Evolutionary conservation across 305 asterid species (phyloP).

Genomic region (Galium porrigens): DNA sequence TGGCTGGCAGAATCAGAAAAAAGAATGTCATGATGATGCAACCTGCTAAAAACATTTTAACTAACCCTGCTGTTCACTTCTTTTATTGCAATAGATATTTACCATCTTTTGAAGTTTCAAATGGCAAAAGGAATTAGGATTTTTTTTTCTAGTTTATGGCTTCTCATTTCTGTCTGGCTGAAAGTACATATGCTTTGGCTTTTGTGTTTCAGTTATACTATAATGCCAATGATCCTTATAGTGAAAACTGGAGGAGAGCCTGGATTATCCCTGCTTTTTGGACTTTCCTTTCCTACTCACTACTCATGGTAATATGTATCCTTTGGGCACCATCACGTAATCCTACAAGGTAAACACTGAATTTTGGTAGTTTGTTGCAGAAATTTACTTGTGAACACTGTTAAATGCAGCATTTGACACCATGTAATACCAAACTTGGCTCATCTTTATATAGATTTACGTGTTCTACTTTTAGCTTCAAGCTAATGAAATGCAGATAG

Average conservation of each 20-base stretch:
- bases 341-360: conserved; percentile 60
- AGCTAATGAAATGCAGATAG: not conserved
- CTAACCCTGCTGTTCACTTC: not conserved
- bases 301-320: conserved; percentile 64
- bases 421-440: conserved; percentile 10
- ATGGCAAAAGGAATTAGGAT: not conserved
- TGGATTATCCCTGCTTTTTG: conserved; percentile 95
- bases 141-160: not conserved
- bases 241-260: conserved; percentile 80
- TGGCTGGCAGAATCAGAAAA: not conserved
- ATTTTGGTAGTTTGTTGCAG: conserved; percentile 7
- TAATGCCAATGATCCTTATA: conserved; percentile 77
- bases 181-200: not conserved
- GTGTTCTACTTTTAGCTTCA: conserved; percentile 2
- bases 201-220: conserved; percentile 57
- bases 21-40: not conserved
- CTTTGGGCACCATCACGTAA: conserved; percentile 82
- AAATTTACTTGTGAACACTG: not conserved
- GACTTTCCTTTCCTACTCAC: conserved; percentile 60
- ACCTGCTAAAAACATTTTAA: not conserved
- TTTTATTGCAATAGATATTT: not conserved
- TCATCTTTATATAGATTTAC: not conserved
- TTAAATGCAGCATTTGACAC: not conserved
- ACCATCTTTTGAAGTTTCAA: not conserved
- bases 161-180: not conserved